Base-by-base conservation (phyloP, 2,329 filamentous ascomycete species). In the Fusarium nanum region DNA sequence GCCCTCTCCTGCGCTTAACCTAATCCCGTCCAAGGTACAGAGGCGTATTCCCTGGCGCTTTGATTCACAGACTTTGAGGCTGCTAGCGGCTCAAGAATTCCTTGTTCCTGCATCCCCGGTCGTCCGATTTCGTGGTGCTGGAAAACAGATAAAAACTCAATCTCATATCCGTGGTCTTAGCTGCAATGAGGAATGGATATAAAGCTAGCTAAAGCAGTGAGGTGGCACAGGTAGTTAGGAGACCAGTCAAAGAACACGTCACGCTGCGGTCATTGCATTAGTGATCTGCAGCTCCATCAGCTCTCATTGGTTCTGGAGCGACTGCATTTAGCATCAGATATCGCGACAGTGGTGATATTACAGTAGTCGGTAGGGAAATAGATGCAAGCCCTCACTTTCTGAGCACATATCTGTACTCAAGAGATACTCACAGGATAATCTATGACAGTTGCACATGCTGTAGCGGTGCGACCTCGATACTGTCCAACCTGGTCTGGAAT, bases 101-200 rank as follows among this genome's bases (percentile, higher is more conserved):
- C 58, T 48, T 50, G 72, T 71, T 71, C 72, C 67, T 74, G 72
- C 72, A 68, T 74, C 46, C 40, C 50, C 41, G 45, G 56, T 32
- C 44, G 56, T 32, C 44, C 52, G 49, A 42, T 48, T 50, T 60
- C 42, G 56, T 45, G 60, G 53, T 44, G 40, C 41, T 54, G 49
- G 42, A 20, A 64, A 48, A 41, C 23, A 52, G 34, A 37, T 12
- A 45, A 41, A 53, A 57, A 53, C 56, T 34, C 16, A 50, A 45
- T 53, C 23, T 70, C 23, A 37, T 47, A 48, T 20, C 56, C 25
- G 53, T 34, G 23, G 30, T 42, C 49, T 67, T 42, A 52, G 45
- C 20, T 47, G 13, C 41, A 40, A 47, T 25, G 16, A 60, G 54
- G 54, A 54, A 60, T 65, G 42, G n/a, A 6, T 32, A 42, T 20